Conservation (phyloP, 352 stramenopile species). For the Phytophthora boehmeriae region DNA sequence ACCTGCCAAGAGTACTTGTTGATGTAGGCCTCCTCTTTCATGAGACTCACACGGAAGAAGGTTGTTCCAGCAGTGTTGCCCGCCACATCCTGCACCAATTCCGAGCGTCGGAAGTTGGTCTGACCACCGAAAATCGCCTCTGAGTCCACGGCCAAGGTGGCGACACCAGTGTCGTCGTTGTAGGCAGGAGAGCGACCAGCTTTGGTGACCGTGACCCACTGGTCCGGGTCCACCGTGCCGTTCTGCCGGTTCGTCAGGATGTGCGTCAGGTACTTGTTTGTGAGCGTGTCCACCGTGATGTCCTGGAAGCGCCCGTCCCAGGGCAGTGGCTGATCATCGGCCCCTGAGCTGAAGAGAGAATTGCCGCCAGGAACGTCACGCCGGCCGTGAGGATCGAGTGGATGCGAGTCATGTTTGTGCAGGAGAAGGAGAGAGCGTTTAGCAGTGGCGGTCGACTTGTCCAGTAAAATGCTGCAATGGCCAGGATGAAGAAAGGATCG, state of each 20-base stretch:
- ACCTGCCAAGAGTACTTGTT: conserved; percentile 62
- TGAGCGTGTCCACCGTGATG: conserved; percentile 58
- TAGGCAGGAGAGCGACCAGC: conserved; percentile 56
- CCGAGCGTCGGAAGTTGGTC: conserved; percentile 68
- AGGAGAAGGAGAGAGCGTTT: too few relatives aligned
- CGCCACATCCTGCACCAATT: conserved; percentile 65
- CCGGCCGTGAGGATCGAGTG: conserved; percentile 23
- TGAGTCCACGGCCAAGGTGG: conserved; percentile 60
- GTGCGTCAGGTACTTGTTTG: conserved; percentile 63
- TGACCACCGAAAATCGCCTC: conserved; percentile 62
- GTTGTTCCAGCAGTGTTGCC: conserved; percentile 45
- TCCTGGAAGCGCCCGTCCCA: conserved; percentile 63
- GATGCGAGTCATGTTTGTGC: conserved; percentile 24
- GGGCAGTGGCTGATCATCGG: conserved; percentile 48
- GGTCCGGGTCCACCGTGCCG: conserved; percentile 37
- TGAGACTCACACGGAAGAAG: conserved; percentile 67
- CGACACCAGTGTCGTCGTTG: conserved; percentile 69
- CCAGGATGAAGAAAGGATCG: too few relatives aligned
- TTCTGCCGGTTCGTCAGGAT: conserved; percentile 70
- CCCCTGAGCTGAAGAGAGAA: conserved; percentile 24
- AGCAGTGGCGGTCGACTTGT: not conserved
- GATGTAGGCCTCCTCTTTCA: conserved; percentile 49
- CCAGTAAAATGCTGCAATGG: not conserved
- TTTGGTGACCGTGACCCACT: conserved; percentile 55
- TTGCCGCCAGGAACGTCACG: conserved; percentile 22